Base-by-base conservation (phyloP, 768 basidiomycete genomes). In the Brasilioporus rufonigricans region DNA sequence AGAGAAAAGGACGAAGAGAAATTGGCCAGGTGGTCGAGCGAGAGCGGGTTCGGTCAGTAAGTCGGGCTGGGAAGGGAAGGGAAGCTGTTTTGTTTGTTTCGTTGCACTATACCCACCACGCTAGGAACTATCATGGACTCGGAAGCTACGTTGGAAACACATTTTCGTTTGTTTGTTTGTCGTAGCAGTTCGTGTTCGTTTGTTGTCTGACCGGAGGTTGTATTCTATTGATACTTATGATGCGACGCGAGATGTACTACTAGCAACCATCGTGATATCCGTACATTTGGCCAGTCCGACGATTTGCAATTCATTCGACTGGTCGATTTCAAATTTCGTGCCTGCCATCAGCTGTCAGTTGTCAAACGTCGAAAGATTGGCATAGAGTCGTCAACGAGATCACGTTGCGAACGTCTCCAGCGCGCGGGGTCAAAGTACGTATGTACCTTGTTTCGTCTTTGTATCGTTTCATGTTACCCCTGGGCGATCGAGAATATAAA, bases 1-100 rank as follows among this genome's bases (percentile, higher is more conserved):
- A 70, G 79, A 35, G 83, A 84, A 62, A 73, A 70, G 44, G 82
- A 83, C 43, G 79, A 80, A 40, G 82, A 81, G 54, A 75, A 70
- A 61, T 70, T 81, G 66, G 75, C 73, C 40, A 70, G 68, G 49
- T 62, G 73, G 58, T 54, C 77, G 53, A 67, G 71, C 19, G 75
- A 76, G 31, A 75, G 72, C 35, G 75, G 75, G 0, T 77, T 77
- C 53, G 50, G 67, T 52, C 32, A 48, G 31, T 77, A 46, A 67
- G 24, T 13, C 10, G n/a, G 44, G n/a, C 11, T 10, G 5, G 33
- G 16, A 0, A 31, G n/a, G 21, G 18, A 39, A 12, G 9, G 16
- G 21, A 27, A 12, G 8, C 6, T 39, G 9, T 39, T 19, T 4
- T 32, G 40, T 57, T n/a, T n/a, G 24, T 18, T 21, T 33, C 12